These are phyloP conservation scores for Penicillium vulpinum DNA, from an alignment of 2,329 filamentous ascomycete species.

Conservation along the genomic window DNA sequence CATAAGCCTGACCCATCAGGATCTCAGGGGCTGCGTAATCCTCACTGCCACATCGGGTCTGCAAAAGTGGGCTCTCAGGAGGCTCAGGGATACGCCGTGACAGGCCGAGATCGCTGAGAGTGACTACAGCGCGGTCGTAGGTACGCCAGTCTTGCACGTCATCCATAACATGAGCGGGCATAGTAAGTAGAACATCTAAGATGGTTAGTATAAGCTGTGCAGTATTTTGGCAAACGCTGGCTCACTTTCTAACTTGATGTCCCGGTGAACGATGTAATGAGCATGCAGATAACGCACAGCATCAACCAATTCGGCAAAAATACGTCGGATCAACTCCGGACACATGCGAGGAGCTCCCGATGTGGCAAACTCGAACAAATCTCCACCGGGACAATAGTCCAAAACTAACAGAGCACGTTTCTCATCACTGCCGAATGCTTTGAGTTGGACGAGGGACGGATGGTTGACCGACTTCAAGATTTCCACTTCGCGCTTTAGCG, in stretches of 20 bases:
- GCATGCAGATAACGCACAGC: slow-evolving; percentile 85
- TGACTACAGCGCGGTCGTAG: slow-evolving; percentile 80
- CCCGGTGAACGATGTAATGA: slow-evolving; percentile 85
- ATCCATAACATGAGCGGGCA: slow-evolving; percentile 68
- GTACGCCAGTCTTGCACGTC: slow-evolving; percentile 67
- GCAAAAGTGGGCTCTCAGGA: slow-evolving; percentile 79
- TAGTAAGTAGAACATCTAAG: slow-evolving; percentile 85
- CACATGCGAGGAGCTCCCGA: slow-evolving; percentile 67
- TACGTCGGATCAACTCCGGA: slow-evolving; percentile 71
- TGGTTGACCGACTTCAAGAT: slow-evolving; percentile 87
- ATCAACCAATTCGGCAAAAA: slow-evolving; percentile 84
- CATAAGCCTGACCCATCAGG: slow-evolving; percentile 90
- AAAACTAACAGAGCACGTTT: slow-evolving; percentile 81
- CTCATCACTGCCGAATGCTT: slow-evolving; percentile 84
- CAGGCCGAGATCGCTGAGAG: slow-evolving; percentile 86
- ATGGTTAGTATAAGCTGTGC: slow-evolving; percentile 18
- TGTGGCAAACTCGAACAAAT: slow-evolving; percentile 89
- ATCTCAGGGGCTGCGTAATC: slow-evolving; percentile 97
- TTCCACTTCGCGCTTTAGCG: slow-evolving; percentile 89
- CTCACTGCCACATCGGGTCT: slow-evolving; percentile 90
- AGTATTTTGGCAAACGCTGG: slow-evolving; percentile 20
- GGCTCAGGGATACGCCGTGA: slow-evolving; percentile 74
- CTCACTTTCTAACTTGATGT: slow-evolving; percentile 97
- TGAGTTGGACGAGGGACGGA: slow-evolving; percentile 85
- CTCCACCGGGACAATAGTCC: slow-evolving; percentile 89